phyloP scores from a whole-genome alignment of 2,329 filamentous ascomycete species.

The Aspergillus floridensis region DNA sequence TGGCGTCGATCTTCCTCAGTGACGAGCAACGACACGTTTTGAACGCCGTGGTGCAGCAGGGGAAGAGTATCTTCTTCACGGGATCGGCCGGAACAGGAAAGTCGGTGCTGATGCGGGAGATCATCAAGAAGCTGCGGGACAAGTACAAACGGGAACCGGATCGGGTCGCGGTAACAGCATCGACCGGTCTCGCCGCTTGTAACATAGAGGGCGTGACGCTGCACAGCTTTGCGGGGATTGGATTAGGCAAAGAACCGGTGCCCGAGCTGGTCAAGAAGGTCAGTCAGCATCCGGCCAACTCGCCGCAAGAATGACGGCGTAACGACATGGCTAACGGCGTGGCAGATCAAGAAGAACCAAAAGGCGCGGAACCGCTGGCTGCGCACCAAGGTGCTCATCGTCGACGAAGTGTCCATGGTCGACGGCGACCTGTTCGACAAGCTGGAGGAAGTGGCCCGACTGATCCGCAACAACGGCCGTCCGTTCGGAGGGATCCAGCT shows the following conservation, averaged over 20 bases:
- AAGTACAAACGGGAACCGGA: constrained; percentile 77
- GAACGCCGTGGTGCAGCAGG: constrained; percentile 73
- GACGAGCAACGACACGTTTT: constrained; percentile 83
- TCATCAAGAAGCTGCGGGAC: constrained; percentile 74
- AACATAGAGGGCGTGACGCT: constrained; percentile 95
- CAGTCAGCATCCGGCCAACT: constrained; percentile 19
- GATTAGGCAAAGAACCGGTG: constrained; percentile 84
- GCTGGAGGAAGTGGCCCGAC: constrained; percentile 80
- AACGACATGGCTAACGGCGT: constrained; percentile 14
- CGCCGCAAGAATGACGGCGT: background rate
- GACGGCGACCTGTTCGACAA: constrained; percentile 97
- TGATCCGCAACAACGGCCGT: constrained; percentile 82
- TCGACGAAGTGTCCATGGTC: constrained; percentile 98
- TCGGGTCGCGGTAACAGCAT: constrained; percentile 87
- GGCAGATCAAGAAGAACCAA: constrained; percentile 70
- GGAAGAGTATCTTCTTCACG: constrained; percentile 94
- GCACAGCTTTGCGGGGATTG: constrained; percentile 94
- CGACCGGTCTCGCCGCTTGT: constrained; percentile 91
- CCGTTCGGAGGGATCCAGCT: constrained; percentile 96
- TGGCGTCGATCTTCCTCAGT: constrained; percentile 68
- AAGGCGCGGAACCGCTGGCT: constrained; percentile 90
- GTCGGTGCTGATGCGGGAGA: constrained; percentile 89
- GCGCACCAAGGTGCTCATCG: constrained; percentile 78
- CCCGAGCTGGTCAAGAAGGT: constrained; percentile 76
- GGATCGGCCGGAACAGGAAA: constrained; percentile 96